phyloP scores from a whole-genome alignment of 2,329 filamentous ascomycete species.

The Alternaria conjuncta region DNA sequence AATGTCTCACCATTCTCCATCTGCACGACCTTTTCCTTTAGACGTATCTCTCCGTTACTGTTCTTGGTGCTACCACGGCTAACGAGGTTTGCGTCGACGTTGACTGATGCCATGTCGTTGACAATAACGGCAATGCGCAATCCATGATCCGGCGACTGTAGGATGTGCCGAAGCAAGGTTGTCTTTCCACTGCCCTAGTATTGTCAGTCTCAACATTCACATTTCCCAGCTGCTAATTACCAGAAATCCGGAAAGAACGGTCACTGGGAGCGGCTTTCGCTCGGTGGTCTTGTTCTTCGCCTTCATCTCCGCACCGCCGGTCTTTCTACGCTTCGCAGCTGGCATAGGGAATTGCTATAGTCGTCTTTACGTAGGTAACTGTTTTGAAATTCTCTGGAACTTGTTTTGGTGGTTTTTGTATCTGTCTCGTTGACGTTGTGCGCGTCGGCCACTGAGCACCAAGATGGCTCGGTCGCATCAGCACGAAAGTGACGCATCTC shows the following conservation, averaged over 20 bases:
- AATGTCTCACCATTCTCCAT: conserved; percentile 59
- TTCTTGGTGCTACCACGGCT: conserved; percentile 47
- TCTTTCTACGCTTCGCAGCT: conserved; percentile 27
- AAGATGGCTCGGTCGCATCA: conserved; percentile 39
- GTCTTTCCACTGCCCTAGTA: conserved; percentile 72
- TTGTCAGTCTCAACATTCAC: conserved; percentile 4
- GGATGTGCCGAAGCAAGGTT: conserved; percentile 71
- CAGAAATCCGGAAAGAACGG: conserved; percentile 66
- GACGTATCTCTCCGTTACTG: conserved; percentile 54
- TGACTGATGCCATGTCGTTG: conserved; percentile 69
- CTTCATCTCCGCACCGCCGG: conserved; percentile 11
- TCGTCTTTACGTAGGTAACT: background rate
- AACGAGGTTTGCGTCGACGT: conserved; percentile 69
- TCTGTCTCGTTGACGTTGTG: conserved; percentile 22
- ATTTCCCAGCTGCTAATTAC: conserved; percentile 39
- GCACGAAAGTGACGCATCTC: conserved; percentile 20
- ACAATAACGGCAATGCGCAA: conserved; percentile 74
- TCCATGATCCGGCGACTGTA: conserved; percentile 68
- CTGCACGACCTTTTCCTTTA: conserved; percentile 69
- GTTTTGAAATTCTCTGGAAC: background rate
- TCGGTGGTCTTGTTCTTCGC: conserved; percentile 13
- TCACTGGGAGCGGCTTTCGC: conserved; percentile 60
- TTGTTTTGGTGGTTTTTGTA: conserved; percentile 25
- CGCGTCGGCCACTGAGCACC: conserved; percentile 39
- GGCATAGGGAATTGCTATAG: conserved; percentile 20